Base-by-base conservation (phyloP, 2,329 filamentous ascomycete species). In the Drechslerella coelobrocha region DNA sequence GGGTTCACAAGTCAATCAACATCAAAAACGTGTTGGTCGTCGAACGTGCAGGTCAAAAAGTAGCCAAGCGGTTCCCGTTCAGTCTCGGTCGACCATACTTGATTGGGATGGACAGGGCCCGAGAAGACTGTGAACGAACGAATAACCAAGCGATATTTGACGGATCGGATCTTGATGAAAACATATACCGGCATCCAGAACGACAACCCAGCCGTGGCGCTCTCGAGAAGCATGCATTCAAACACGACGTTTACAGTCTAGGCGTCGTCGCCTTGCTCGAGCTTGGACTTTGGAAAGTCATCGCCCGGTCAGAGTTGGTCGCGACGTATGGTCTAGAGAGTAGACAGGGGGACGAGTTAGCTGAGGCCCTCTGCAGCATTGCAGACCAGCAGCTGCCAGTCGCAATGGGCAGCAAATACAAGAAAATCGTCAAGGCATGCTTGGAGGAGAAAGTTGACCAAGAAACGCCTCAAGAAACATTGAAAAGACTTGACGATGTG, bases 261-360 rank as follows among this genome's bases (percentile, higher is more conserved):
- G 53, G 53, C 27, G 53, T 56, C 14, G 23, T 56, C 14, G n/a
- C n/a, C n/a, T 31, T 56, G 53, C 19, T 56, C 7, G 53, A 56
- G 31, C 23, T 56, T 21, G 53, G 53, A 8, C 53, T 56, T 17
- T 56, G 53, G 53, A 56, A 21, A 21, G 31, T 56, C 17, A 12
- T 56, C 5, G 34, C 26, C 23, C 21, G 31, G 34, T 27, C 21
- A 14, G 23, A 45, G 23, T 45, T 56, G 53, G 39, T 45, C 37
- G 19, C 23, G 19, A 56, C 26, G 10, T 56, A 56, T 19, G 24
- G 45, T 14, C 24, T 56, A 39, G 31, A 21, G 10, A 43, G 29
- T 21, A 2, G 26, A 29, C 12, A 8, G 21, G 53, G 19, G 37
- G 27, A 29, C 14, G 14, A 12, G 6, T 12, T 56, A 10, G 29